A percentile compares a stretch with the other conserved stretches of the same genome.
Evolutionary conservation across 1,139 yeast genomes (phyloP).

Genomic region (Meyerozyma athensensis): DNA sequence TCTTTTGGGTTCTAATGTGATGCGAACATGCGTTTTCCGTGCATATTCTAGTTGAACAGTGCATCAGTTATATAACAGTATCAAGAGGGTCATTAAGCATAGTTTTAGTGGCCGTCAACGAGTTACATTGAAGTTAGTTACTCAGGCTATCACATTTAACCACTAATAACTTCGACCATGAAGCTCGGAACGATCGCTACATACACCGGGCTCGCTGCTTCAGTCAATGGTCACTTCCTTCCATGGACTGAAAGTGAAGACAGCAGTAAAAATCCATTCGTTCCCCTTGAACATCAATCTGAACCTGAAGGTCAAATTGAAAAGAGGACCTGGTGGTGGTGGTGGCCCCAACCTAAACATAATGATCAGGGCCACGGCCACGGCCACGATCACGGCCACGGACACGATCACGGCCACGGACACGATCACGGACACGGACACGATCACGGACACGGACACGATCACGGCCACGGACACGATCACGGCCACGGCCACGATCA

Average conservation of each 20-base stretch:
- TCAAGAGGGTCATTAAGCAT: too few relatives aligned
- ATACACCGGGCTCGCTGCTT: not conserved
- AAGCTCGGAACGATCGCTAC: slow-evolving; percentile 1
- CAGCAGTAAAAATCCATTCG: not conserved
- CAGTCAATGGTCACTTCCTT: slow-evolving; percentile 1
- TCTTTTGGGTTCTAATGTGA: not conserved
- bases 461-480: too few relatives aligned
- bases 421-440: not conserved
- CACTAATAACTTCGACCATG: not conserved
- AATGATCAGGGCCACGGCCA: not conserved
- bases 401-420: not conserved
- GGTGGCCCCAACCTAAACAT: not conserved
- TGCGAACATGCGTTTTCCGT: not conserved
- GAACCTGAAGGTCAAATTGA: not conserved
- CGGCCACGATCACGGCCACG: not conserved
- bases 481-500: not conserved
- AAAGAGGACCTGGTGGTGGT: not conserved
- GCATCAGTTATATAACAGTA: too few relatives aligned
- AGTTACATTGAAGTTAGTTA: not conserved
- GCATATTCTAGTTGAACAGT: too few relatives aligned
- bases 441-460: not conserved
- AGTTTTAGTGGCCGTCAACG: too few relatives aligned
- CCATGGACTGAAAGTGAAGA: not conserved
- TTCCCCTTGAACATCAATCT: not conserved
- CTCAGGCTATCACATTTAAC: not conserved